These are phyloP conservation scores for Thalassiosira oceanica DNA, from an alignment of 352 stramenopile species.

Conservation along the genomic window DNA sequence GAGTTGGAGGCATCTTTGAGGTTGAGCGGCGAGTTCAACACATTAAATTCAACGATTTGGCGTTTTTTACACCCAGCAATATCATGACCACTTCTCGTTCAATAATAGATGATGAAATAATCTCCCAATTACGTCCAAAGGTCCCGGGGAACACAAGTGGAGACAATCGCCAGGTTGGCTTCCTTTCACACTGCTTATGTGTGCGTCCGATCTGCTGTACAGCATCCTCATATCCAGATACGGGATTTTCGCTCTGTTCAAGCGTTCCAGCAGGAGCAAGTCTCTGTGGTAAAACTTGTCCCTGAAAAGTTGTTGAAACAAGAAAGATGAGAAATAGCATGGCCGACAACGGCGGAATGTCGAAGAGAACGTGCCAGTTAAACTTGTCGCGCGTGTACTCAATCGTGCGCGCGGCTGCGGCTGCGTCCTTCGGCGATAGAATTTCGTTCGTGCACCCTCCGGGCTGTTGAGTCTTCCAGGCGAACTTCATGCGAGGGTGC, in stretches of 20 bases:
- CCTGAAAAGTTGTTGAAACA: no score
- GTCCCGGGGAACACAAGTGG: conserved; percentile 12
- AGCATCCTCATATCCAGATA: conserved; percentile 23
- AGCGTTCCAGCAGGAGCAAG: neutral
- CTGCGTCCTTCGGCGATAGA: neutral
- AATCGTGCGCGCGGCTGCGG: neutral
- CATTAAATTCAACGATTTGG: conserved; percentile 15
- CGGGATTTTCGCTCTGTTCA: conserved; percentile 4
- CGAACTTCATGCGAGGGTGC: conserved; percentile 3
- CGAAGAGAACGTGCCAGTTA: neutral
- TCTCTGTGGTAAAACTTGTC: conserved; percentile 9
- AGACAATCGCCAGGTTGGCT: conserved; percentile 8
- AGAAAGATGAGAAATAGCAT: conserved; percentile 7
- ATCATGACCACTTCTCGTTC: neutral
- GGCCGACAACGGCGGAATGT: neutral
- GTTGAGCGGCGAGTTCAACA: conserved; percentile 6
- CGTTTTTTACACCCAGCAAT: conserved; percentile 1
- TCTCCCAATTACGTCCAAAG: conserved; percentile 11
- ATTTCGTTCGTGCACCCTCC: conserved; percentile 12
- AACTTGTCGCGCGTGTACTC: neutral
- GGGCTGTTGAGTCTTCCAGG: conserved; percentile 16
- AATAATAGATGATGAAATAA: conserved; percentile 12
- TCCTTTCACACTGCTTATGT: conserved; percentile 1
- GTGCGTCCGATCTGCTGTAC: conserved; percentile 13
- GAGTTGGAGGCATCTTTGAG: no score